phyloP scores from a whole-genome alignment of 257 asterid species.

The Coffea canephora region DNA sequence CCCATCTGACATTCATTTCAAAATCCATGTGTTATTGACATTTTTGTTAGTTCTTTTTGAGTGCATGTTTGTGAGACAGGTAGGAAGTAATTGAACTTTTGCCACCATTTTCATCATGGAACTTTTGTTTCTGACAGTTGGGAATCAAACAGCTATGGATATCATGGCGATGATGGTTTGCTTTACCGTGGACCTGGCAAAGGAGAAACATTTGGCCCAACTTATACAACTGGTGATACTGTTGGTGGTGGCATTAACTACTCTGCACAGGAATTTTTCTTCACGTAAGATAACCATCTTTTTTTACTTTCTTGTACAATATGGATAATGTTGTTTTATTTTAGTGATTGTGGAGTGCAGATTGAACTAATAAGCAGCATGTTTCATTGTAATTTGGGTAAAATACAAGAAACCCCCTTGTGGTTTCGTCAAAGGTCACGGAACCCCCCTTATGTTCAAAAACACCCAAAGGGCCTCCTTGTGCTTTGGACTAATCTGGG shows the following conservation, averaged over 20 bases:
- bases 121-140: constrained; percentile 51
- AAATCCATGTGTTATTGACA: background rate
- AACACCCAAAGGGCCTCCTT: no score
- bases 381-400: background rate
- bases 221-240: constrained; percentile 77
- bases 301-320: background rate
- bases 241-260: constrained; percentile 96
- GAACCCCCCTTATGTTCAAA: no score
- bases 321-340: background rate
- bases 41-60: background rate
- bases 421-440: no score
- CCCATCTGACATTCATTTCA: background rate
- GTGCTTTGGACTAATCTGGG: no score
- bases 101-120: background rate
- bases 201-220: constrained; percentile 91
- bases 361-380: background rate
- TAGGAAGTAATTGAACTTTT: constrained; percentile 6
- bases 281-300: constrained; percentile 64
- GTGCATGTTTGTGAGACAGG: background rate
- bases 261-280: constrained; percentile 75
- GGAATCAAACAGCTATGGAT: constrained; percentile 92
- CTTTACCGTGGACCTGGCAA: constrained; percentile 88
- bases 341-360: background rate
- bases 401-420: no score
- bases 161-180: constrained; percentile 90